These are phyloP conservation scores for Ophiostoma sp. DNA, from an alignment of 2,329 filamentous ascomycete species.

Conservation along the genomic window DNA sequence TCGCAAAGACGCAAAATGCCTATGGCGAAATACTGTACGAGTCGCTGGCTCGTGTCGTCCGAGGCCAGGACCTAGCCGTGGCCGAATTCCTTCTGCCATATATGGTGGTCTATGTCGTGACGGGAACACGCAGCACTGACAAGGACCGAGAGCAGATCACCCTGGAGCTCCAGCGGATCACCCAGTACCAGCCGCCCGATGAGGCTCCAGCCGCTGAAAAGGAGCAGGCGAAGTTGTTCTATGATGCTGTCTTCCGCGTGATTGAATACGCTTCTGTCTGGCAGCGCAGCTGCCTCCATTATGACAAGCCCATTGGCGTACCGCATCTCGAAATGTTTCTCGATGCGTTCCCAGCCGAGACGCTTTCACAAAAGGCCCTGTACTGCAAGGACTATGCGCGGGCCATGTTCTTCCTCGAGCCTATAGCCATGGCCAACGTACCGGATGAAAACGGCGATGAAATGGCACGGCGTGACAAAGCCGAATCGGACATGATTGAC, in stretches of 20 bases:
- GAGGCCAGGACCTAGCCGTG: conserved; percentile 78
- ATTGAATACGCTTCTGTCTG: conserved; percentile 89
- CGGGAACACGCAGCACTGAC: conserved; percentile 51
- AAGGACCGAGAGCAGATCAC: conserved; percentile 60
- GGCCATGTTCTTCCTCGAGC: conserved; percentile 90
- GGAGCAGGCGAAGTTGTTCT: conserved; percentile 77
- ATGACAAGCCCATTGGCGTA: conserved; percentile 54
- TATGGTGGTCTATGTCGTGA: conserved; percentile 73
- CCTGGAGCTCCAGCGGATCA: conserved; percentile 67
- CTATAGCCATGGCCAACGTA: conserved; percentile 54
- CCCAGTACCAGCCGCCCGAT: conserved; percentile 55
- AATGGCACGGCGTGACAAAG: conserved; percentile 39
- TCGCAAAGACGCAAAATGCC: conserved; percentile 68
- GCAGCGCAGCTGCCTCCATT: conserved; percentile 70
- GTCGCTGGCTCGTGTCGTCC: conserved; percentile 74
- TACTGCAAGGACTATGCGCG: conserved; percentile 90
- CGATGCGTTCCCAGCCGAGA: conserved; percentile 63
- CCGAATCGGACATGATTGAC: conserved; percentile 76
- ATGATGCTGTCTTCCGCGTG: conserved; percentile 83
- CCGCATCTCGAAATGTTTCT: conserved; percentile 48
- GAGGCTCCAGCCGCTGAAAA: conserved; percentile 55
- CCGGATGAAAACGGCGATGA: conserved; percentile 45
- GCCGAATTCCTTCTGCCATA: conserved; percentile 87
- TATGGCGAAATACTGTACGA: conserved; percentile 75
- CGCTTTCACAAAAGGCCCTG: conserved; percentile 76